Percentiles rank a stretch among this genome's conserved stretches.
Conservation (phyloP, 176 grass and related monocot species). For the Chrysopogon serrulatus region DNA sequence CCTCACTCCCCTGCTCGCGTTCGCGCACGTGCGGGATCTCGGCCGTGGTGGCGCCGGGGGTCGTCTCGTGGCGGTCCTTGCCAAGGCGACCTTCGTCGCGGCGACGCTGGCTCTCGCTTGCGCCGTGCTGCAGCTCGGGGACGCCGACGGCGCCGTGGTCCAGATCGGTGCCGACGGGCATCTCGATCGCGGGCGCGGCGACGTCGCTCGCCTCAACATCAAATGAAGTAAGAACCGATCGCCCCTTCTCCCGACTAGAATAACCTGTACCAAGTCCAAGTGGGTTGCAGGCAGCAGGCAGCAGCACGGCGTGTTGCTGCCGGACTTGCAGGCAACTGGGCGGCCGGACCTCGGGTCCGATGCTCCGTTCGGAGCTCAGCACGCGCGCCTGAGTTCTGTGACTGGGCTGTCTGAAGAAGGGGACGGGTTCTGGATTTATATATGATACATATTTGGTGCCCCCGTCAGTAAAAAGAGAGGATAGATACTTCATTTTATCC, state of each 20-base stretch:
- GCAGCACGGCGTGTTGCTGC: background rate
- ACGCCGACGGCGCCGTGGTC: background rate
- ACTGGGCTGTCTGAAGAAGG: background rate
- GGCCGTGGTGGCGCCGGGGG: fast-evolving
- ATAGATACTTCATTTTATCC: no score
- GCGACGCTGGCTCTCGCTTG: background rate
- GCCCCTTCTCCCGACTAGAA: background rate
- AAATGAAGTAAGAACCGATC: background rate
- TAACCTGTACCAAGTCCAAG: background rate
- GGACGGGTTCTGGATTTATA: no score
- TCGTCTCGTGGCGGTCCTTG: background rate
- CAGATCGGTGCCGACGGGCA: background rate
- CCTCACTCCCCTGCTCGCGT: no score
- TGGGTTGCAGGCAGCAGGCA: no score
- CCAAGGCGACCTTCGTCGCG: background rate
- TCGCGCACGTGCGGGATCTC: background rate
- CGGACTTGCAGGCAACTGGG: no score
- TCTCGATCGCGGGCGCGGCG: background rate
- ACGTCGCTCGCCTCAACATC: background rate
- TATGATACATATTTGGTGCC: background rate
- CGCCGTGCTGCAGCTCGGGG: background rate
- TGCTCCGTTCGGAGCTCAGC: background rate
- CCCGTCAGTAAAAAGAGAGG: no score
- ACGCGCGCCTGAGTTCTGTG: no score
- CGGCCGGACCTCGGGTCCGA: no score